These are phyloP conservation scores for Salix udensis DNA, from an alignment of 345 rosid species.

Conservation along the genomic window DNA sequence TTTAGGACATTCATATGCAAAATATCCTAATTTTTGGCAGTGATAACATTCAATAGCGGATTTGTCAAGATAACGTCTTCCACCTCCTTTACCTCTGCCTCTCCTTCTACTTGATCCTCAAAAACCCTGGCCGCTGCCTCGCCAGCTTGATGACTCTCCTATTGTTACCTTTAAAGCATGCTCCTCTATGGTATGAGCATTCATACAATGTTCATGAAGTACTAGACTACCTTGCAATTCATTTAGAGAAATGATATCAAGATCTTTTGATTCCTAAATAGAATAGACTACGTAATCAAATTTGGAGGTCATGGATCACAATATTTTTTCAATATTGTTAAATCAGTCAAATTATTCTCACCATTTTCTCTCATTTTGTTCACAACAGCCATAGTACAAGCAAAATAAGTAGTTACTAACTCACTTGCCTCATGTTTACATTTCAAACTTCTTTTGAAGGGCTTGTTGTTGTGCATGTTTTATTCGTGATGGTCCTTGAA, in stretches of 20 bases:
- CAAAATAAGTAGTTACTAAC: background rate
- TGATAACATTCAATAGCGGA: background rate
- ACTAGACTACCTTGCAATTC: background rate
- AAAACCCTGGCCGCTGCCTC: background rate
- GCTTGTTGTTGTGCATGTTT: background rate
- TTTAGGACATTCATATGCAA: background rate
- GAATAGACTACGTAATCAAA: too few relatives aligned
- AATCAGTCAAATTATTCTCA: too few relatives aligned
- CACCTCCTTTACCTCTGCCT: background rate
- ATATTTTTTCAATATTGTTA: too few relatives aligned
- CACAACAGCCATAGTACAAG: background rate
- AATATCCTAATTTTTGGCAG: background rate
- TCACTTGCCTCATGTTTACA: background rate
- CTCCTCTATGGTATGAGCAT: background rate
- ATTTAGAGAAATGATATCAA: background rate
- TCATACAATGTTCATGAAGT: background rate
- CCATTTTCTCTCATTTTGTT: background rate
- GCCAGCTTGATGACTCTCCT: background rate
- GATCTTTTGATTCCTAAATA: too few relatives aligned
- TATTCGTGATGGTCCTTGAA: background rate
- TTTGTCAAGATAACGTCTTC: background rate
- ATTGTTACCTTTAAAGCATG: background rate
- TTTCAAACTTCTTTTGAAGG: background rate
- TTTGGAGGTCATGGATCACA: background rate
- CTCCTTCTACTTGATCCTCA: background rate